Evolutionary conservation across 169 alveolate species (phyloP), one percentile per base, ranked within the genome.

Genomic region (Cryptosporidium tyzzeri): DNA sequence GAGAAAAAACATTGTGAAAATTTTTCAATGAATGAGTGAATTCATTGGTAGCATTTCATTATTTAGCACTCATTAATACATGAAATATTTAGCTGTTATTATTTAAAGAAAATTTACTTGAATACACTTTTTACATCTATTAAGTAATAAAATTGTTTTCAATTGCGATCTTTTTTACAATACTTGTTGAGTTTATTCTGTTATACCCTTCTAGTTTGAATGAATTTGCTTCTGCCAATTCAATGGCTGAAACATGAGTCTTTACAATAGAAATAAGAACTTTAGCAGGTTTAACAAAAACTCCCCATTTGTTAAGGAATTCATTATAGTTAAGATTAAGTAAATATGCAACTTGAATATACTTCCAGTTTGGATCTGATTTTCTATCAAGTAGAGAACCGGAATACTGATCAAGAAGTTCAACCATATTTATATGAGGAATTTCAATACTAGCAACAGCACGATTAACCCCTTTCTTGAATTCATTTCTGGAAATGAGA

Each of bases 301-400:
- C 39, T 53, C 71, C 68, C 86, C 86, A 74, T 12, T 7, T 53
- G 44, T 74, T 39, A 8, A 74, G 41, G 33, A 74, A 74, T 5
- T 74, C 86, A 59, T 74, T 59, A 9, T 74, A 59, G 12, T 53
- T 55, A 16, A 74, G 68, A 55, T 74, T 74, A 2, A 55, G 58
- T 18, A 74, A 39, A 59, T 74, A 74, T 10, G 73, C 61, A 14
- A 53, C 71, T 26, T 74, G 73, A 5, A 14, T 74, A n/a, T 74
- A 35, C 55, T 74, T 53, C 86, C 86, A 74, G 23, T 74, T 55
- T n/a, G 48, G 41, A 37, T 31, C 59, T 3, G 73, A 55, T 12
- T 74, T 74, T 18, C 71, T 74, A 37, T 74, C 86, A 31, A 74
- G 39, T 7, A 74, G 39, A 16, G 86, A 59, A 50, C 62, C 21